Evolutionary conservation across 2,329 filamentous ascomycete species (phyloP), one percentile per base, ranked within the genome.

Genomic region (Oidium heveae): DNA sequence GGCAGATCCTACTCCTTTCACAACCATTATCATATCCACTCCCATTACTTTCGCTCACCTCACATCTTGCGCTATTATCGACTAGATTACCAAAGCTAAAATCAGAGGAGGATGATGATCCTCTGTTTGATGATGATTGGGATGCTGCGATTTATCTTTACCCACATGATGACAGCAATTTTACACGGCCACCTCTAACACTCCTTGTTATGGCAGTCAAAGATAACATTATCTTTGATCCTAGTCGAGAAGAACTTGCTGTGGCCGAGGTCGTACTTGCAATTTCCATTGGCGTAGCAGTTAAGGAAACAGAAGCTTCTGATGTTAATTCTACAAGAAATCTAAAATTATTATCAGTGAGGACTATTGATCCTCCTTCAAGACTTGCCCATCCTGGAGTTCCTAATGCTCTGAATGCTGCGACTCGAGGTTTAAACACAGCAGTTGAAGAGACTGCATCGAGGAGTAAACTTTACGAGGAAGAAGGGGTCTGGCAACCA

Each of bases 111-210:
- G 89, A 96, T 68, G 91, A 98, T 70, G 91, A 98, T 62, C 91
- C 91, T 13, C 80, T 95, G 65, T 98, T 98, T 68, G 84, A 95
- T 70, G 91, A 98, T 69, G 91, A 98, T 70, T 98, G 91, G 91
- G 86, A 84, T 59, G 84, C 83, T 16, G 80, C 87, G 0, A 74
- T 78, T 18, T 80, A 79, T 56, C 71, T 98, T 33, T 98, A 93
- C 69, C 60, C 62, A 56, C 54, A 62, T 60, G 52, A 54, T 33
- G 43, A 59, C 13, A 52, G 53, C 32, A 59, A 64, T 43, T 61
- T 65, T 49, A 65, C 72, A 34, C 76, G 81, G 52, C 91, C 91
- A 4, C 87, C 91, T 0, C 77, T 98, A 55, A 95, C 89, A 3
- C 75, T 98, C 20, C 80, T 98, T 12, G 86, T 96, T 55, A 83